phyloP scores from a whole-genome alignment of 1,284 basidiomycete genomes.

The Microbotryum intermedium region DNA sequence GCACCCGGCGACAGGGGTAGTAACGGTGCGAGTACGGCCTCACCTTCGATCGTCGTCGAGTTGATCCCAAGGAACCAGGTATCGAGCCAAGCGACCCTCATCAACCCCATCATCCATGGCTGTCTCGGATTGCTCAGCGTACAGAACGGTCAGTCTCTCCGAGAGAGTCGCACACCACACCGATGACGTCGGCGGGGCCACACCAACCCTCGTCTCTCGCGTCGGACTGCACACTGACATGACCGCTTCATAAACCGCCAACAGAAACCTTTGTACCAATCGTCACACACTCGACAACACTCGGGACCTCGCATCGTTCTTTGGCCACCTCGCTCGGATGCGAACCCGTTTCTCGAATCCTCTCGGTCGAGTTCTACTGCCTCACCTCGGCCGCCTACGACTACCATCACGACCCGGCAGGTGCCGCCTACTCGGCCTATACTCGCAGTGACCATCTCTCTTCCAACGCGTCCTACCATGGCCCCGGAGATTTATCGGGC shows the following conservation, averaged over 20 bases:
- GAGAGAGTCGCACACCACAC: neutral
- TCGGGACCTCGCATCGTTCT: constrained; percentile 45
- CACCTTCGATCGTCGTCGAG: constrained; percentile 55
- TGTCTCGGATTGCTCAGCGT: constrained; percentile 53
- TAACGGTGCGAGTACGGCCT: constrained; percentile 6
- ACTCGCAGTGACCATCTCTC: too few relatives aligned
- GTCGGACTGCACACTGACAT: neutral
- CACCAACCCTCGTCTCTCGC: neutral
- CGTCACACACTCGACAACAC: constrained; percentile 61
- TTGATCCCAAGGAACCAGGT: constrained; percentile 65
- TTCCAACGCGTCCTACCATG: too few relatives aligned
- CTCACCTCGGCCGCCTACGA: constrained; percentile 38
- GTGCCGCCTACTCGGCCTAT: neutral
- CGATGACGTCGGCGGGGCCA: neutral
- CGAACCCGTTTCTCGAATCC: constrained; percentile 41
- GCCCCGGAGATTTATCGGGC: too few relatives aligned
- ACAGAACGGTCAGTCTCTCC: constrained; percentile 38
- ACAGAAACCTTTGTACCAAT: constrained; percentile 71
- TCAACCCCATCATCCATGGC: constrained; percentile 52
- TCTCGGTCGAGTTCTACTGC: constrained; percentile 44
- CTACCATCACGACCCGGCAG: constrained; percentile 8
- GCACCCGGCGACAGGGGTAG: neutral
- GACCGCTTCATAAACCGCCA: neutral
- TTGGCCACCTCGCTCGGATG: constrained; percentile 12
- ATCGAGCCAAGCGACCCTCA: constrained; percentile 48